Evolutionary conservation across 768 basidiomycete species (phyloP), one percentile per base, ranked within the genome.

Genomic region (Agrocybe pediades): DNA sequence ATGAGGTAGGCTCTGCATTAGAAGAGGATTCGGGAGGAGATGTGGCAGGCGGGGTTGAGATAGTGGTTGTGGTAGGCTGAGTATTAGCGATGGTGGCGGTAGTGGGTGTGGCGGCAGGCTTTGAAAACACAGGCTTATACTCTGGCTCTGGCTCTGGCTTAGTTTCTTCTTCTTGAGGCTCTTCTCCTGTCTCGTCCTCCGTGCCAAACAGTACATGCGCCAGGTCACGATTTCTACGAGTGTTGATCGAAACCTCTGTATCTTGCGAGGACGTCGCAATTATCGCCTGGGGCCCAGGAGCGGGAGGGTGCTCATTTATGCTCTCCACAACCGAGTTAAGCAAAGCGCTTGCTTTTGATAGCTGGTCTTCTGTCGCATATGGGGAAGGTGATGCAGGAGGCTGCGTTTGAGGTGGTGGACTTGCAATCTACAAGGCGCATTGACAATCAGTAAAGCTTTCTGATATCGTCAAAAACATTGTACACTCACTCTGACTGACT

Each of bases 181-280:
- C 61, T 15, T 64, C 64, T 39, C 68, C 68, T 6, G 65, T 61
- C 15, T 76, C 69, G 20, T 73, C 74, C 23, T 68, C 71, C n/a
- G 72, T 68, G 16, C 87, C 89, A 60, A 92, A 91, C 39, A 93
- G 71, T 16, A 84, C 86, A 51, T 86, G 85, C 2, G 90, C 87
- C n/a, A 93, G 77, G 63, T 88, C 87, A 58, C 87, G 76, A 58
- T 87, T 86, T 49, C 85, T 79, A 52, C 84, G 83, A 40, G 83
- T 79, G 29, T 78, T 81, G 23, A 74, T 83, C 9, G 77, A 83
- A 16, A 63, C 51, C 49, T 75, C 71, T 61, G 70, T 51, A 51
- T 72, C 68, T 33, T 71, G 61, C n/a, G 62, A 64, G 25, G 56
- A 51, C 40, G 60, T 58, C 25, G 56, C 50, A 36, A 59, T 25